Evolutionary conservation across 495 filamentous ascomycete genomes (phyloP), one percentile per base, ranked within the genome.

Genomic region (Talaromyces wortmannii): DNA sequence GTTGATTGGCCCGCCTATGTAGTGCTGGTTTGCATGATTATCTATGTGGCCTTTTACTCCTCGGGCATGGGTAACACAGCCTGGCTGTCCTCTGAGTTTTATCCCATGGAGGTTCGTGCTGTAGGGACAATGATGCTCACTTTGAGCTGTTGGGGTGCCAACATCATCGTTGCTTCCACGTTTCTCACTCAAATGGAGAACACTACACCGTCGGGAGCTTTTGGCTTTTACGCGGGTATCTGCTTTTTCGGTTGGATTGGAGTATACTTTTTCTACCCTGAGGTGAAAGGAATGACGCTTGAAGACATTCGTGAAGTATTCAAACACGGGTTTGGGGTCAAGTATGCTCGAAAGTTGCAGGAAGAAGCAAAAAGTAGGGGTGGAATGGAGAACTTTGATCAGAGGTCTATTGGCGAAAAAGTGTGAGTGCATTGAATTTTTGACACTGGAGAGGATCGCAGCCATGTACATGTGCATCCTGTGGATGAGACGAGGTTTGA

Each of bases 111-210:
- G 60, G 74, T 80, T 4, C 70, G 78, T 31, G 77, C 78, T 12
- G 67, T 76, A 58, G 76, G 78, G 1, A 80, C 77, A 1, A 80
- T 80, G 77, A 69, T 76, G 67, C 55, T 76, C 29, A 80, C 76
- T 13, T 71, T 72, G 53, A 73, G 71, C 8, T 73, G 69, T 63
- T 81, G 76, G 77, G 76, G 68, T 10, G 68, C 63, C 56, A 80
- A 81, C 59, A 70, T 81, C 55, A 78, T 81, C 57, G 66, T 81
- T 29, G 70, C 76, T 23, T 77, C 73, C 32, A 78, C 76, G 1
- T 81, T 81, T 63, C 59, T 80, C 31, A 72, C 75, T 1, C 69
- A 73, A 70, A 78, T 78, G 65, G 67, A 79, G 53, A 59, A 58
- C 31, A 72, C 69, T 53, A 78, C 76, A 0, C 76, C 74, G 0